phyloP scores from a whole-genome alignment of 257 asterid genomes.

The Plantago elongata region DNA sequence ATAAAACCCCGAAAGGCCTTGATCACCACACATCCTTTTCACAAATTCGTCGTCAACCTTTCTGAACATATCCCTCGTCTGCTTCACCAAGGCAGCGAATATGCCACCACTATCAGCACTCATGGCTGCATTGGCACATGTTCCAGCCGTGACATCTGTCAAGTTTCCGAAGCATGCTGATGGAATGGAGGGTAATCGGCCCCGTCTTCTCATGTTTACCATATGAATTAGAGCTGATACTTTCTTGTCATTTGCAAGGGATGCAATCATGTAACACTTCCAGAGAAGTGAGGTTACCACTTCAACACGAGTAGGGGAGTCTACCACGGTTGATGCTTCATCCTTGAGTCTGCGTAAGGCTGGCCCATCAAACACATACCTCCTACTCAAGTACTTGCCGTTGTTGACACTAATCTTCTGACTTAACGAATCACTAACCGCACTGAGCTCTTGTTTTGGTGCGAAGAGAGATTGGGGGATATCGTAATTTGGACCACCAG shows the following conservation, averaged over 20 bases:
- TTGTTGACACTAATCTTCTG: background rate
- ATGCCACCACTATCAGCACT: no score
- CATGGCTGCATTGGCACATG: background rate
- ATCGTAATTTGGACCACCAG: slow-evolving; percentile 2
- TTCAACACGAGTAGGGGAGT: slow-evolving; percentile 16
- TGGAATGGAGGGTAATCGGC: background rate
- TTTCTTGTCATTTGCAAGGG: background rate
- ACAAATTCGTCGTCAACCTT: slow-evolving; percentile 3
- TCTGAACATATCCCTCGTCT: slow-evolving; percentile 3
- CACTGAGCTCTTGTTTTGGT: background rate
- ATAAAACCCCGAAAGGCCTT: background rate
- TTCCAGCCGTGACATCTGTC: slow-evolving; percentile 3
- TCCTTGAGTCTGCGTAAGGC: slow-evolving; percentile 10
- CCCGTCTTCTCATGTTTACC: slow-evolving; percentile 9
- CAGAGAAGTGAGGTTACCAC: slow-evolving; percentile 17
- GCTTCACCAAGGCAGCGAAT: background rate
- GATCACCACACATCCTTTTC: background rate
- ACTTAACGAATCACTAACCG: background rate
- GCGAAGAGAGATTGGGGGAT: slow-evolving; percentile 11
- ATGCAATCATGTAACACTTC: slow-evolving; percentile 19
- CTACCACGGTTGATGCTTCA: background rate
- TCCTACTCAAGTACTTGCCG: slow-evolving; percentile 1
- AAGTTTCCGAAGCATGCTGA: slow-evolving; percentile 8
- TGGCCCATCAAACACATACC: slow-evolving; percentile 10
- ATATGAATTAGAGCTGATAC: background rate